phyloP scores from a whole-genome alignment of 2,329 filamentous ascomycete species.

The Exophiala oligosperma region DNA sequence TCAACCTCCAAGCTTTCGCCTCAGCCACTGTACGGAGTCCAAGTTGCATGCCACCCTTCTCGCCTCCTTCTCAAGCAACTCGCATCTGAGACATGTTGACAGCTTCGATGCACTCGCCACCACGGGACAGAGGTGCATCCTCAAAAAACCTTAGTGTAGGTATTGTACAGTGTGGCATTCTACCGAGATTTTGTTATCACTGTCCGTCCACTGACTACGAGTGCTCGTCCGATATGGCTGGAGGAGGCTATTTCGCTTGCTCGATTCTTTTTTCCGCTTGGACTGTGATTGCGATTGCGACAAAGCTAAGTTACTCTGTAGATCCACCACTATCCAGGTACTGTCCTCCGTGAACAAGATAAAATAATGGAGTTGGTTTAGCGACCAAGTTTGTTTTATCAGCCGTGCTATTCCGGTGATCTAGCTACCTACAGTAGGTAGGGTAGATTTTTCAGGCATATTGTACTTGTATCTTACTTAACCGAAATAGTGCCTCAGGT shows the following conservation, averaged over 20 bases:
- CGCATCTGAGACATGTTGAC: constrained; percentile 3
- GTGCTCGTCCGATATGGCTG: not conserved
- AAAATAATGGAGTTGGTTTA: too few relatives aligned
- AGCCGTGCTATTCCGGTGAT: not conserved
- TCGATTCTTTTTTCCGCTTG: not conserved
- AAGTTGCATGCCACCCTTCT: not conserved
- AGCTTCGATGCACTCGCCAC: not conserved
- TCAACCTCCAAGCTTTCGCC: not conserved
- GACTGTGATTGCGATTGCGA: constrained; percentile 1
- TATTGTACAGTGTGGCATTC: too few relatives aligned
- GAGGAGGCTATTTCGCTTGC: constrained; percentile 12
- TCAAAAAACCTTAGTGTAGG: too few relatives aligned
- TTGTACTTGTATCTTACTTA: not conserved
- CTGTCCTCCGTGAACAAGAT: not conserved
- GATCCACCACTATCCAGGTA: not conserved
- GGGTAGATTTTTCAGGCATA: not conserved
- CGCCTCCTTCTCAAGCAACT: not conserved
- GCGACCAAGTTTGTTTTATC: not conserved
- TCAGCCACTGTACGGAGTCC: not conserved
- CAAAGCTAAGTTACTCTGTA: too few relatives aligned
- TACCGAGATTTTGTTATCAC: too few relatives aligned
- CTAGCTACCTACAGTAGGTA: not conserved
- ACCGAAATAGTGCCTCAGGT: not conserved
- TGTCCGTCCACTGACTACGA: too few relatives aligned
- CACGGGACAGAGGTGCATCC: not conserved